phyloP scores from a whole-genome alignment of 2,329 filamentous ascomycete genomes.

The Apiospora aurea region DNA sequence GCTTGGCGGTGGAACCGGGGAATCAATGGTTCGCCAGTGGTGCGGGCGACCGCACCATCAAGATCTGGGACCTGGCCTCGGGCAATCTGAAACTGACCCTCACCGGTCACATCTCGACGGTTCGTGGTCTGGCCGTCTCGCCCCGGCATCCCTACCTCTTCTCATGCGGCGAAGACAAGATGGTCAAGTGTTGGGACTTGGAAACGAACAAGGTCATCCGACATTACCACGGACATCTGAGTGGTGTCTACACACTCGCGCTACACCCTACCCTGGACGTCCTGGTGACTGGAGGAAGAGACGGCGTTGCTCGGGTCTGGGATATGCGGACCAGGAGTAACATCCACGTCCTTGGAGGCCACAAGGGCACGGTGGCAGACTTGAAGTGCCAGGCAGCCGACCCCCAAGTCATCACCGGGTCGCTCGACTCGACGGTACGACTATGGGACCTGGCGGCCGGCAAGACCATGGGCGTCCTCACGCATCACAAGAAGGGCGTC shows the following conservation, averaged over 20 bases:
- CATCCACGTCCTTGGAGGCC: slow-evolving; percentile 89
- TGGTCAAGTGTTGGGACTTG: slow-evolving; percentile 99
- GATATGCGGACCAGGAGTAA: slow-evolving; percentile 98
- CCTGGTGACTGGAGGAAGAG: slow-evolving; percentile 90
- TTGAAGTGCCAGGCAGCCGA: slow-evolving; percentile 95
- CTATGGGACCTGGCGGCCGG: slow-evolving; percentile 96
- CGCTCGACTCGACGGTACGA: slow-evolving; percentile 87
- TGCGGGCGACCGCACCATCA: slow-evolving; percentile 94
- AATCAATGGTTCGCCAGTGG: slow-evolving; percentile 98
- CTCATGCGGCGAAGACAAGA: slow-evolving; percentile 98
- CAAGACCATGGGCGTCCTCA: slow-evolving; percentile 94
- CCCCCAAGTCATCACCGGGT: slow-evolving; percentile 93
- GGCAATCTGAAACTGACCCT: slow-evolving; percentile 85
- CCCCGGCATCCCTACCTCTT: slow-evolving; percentile 96
- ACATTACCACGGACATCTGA: slow-evolving; percentile 96
- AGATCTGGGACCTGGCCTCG: slow-evolving; percentile 96
- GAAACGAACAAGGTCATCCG: slow-evolving; percentile 99
- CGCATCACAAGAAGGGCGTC: slow-evolving; percentile 98
- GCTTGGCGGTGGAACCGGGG: slow-evolving; percentile 88
- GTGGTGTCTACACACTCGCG: slow-evolving; percentile 90
- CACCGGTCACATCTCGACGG: slow-evolving; percentile 93
- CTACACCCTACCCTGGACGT: slow-evolving; percentile 96
- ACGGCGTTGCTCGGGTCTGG: slow-evolving; percentile 95
- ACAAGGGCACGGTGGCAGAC: slow-evolving; percentile 89
- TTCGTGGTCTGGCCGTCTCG: slow-evolving; percentile 89